Evolutionary conservation across 2,329 filamentous ascomycete species (phyloP), one percentile per base, ranked within the genome.

Genomic region (Aureobasidium sp.): DNA sequence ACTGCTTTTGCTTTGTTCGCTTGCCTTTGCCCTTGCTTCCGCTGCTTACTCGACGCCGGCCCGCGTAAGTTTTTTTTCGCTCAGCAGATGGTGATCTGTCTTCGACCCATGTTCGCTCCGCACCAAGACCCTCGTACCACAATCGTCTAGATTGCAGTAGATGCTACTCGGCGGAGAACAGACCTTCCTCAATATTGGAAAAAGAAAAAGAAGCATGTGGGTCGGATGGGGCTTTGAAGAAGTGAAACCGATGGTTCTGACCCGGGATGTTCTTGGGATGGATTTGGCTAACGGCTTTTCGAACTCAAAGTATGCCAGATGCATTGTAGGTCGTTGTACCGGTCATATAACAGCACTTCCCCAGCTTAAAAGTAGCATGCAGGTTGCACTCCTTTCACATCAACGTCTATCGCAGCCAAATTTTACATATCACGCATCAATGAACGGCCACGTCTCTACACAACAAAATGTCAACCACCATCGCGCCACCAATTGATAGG

Each of bases 71-170:
- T 61, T 61, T 40, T 61, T 15, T 35, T 39, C 29, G 54, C 54
- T 58, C 54, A 58, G 42, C 47, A 45, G 40, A 48, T 39, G 60
- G 37, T 56, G 40, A 61, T 56, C 60, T 40, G 37, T 61, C 56
- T 33, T 45, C 50, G 52, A 56, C 49, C 60, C 58, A 52, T 53
- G 35, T 44, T 45, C 7, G 56, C 17, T 53, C 49, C 58, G 37
- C 37, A 53, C 19, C 58, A 53, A 53, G 58, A 19, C 47, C 37
- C 48, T 49, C 58, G 47, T 61, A 52, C 57, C 45, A 49, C 57
- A 60, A 49, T 52, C 50, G 29, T 49, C 60, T 61, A 61, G 60
- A 61, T 53, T 61, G 60, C 49, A 61, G 60, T 40, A 54, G 50
- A 40, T 49, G 47, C 49, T 22, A 15, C 60, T 61, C 49, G 49